Conservation (phyloP, 208 protist species). For the Crithidia bombi region DNA sequence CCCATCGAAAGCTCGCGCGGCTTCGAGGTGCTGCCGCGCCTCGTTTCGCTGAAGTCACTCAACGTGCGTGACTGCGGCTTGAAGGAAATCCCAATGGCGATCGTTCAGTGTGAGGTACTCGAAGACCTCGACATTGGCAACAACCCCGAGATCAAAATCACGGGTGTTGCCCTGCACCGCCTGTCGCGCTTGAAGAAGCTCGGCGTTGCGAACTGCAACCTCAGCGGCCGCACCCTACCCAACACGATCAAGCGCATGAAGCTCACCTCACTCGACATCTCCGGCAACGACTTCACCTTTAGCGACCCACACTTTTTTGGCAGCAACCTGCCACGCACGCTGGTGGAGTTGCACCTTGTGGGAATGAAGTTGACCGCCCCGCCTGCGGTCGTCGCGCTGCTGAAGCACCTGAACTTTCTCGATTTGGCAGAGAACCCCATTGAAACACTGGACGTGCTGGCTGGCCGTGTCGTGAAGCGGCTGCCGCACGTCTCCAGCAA, state of each 20-base stretch:
- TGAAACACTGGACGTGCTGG: constrained; percentile 84
- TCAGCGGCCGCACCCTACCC: constrained; percentile 62
- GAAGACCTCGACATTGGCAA: constrained; percentile 81
- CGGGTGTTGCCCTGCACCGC: constrained; percentile 43
- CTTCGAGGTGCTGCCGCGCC: constrained; percentile 56
- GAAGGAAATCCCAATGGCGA: constrained; percentile 41
- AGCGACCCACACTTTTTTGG: constrained; percentile 79
- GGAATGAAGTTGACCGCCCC: constrained; percentile 66
- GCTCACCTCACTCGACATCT: constrained; percentile 78
- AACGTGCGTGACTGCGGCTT: constrained; percentile 64
- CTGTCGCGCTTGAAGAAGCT: constrained; percentile 56
- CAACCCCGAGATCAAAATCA: constrained; percentile 64
- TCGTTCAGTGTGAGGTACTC: constrained; percentile 54
- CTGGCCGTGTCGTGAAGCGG: constrained; percentile 71
- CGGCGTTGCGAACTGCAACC: constrained; percentile 67
- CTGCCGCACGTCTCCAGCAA: constrained; percentile 39
- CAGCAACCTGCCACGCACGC: constrained; percentile 46
- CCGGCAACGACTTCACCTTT: constrained; percentile 73
- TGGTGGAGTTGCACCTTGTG: constrained; percentile 76
- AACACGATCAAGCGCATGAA: constrained; percentile 53
- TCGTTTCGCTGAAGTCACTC: constrained; percentile 55
- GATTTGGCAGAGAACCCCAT: constrained; percentile 85
- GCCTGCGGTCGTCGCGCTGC: constrained; percentile 65
- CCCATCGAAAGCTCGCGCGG: constrained; percentile 51
- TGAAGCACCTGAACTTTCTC: constrained; percentile 60